Evolutionary conservation across 2,329 filamentous ascomycete genomes (phyloP), one percentile per base, ranked within the genome.

Genomic region (Cladosporium sp.): DNA sequence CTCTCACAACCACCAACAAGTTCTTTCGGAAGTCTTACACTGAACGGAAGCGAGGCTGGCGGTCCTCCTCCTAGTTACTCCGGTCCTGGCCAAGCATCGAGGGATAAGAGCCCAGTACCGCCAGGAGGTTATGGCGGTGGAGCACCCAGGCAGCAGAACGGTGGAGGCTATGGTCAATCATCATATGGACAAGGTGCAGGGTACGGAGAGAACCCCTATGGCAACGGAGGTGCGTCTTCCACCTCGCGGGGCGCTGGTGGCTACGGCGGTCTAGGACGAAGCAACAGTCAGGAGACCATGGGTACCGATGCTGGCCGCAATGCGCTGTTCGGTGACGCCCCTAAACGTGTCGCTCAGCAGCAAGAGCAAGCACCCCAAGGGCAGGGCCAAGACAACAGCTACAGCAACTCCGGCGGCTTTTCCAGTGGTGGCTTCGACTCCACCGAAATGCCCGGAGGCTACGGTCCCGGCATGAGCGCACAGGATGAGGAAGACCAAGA

Each of bases 401-500:
- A 71, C 52, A 64, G 63, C 56, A 71, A 71, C 54, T 61, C 64
- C 5, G 60, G 61, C 36, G 66, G 65, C 36, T 64, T 58, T n/a
- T 64, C 60, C 6, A 50, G 49, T 24, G 68, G 69, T 12, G 66
- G 62, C 9, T 69, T 67, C 51, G 64, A 62, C 32, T 65, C 65
- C 13, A 60, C 59, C 15, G 65, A 67, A 39, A 64, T 66, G 60
- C 64, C 65, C 4, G 65, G 64, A 22, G 69, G 67, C 19, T 81
- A 81, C 59, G 78, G 78, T 9, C 67, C 77, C 5, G 84, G 96
- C 71, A 76, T 96, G 63, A 96, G 90, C 0, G 90, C 86, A 1
- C 90, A 96, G 82, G 76, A 87, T 62, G 86, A 94, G 63, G 85
- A 88, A 66, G 86, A 90, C 61, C 84, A 89, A 70, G 85, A 89